These are phyloP conservation scores for Alternaria triticina DNA, from an alignment of 2,329 filamentous ascomycete genomes.

Conservation along the genomic window DNA sequence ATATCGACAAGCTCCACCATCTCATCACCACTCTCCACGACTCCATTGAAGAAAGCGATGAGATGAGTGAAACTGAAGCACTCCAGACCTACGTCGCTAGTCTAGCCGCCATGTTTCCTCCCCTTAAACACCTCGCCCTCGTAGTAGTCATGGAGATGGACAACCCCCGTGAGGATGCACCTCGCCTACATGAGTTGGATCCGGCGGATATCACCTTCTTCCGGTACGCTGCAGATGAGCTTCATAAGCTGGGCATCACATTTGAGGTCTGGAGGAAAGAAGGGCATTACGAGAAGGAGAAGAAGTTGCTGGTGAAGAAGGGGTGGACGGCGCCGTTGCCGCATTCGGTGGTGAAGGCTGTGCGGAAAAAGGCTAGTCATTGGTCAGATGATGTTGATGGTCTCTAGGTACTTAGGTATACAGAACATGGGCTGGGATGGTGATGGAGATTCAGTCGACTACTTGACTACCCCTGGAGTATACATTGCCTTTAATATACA, in stretches of 20 bases:
- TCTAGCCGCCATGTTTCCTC: no score
- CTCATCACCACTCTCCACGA: no score
- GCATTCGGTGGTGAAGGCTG: neutral
- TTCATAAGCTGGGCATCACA: neutral
- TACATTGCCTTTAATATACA: neutral
- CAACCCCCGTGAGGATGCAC: no score
- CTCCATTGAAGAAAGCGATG: no score
- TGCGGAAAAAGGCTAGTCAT: neutral
- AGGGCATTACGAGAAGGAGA: neutral
- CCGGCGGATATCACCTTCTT: neutral
- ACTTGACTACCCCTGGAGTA: neutral
- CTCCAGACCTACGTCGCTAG: no score
- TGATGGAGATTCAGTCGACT: neutral
- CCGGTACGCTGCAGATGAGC: neutral
- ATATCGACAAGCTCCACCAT: neutral
- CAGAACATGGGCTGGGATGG: neutral
- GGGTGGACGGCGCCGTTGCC: neutral
- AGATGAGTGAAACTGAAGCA: no score
- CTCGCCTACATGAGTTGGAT: neutral
- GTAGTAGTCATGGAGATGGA: no score
- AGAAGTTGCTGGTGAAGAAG: neutral
- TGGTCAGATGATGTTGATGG: neutral
- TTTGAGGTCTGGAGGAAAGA: neutral
- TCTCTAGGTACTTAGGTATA: fast-evolving
- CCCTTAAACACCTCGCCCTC: no score